These are phyloP conservation scores for Gossypium gossypioides DNA, from an alignment of 441 rosid species.

Conservation along the genomic window DNA sequence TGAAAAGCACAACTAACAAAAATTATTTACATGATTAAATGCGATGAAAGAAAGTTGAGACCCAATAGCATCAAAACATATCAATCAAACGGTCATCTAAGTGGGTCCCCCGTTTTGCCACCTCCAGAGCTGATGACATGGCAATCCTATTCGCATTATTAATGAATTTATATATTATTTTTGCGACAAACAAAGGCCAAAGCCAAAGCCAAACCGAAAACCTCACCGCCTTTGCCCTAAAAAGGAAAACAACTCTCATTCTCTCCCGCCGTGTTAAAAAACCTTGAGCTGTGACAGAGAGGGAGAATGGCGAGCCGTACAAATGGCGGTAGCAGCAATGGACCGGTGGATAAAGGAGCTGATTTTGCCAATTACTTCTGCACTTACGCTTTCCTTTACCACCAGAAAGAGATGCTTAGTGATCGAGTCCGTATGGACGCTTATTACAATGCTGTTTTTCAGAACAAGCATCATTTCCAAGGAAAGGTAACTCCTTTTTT, in stretches of 20 bases:
- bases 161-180: slow-evolving; percentile 37
- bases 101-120: neutral
- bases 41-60: neutral
- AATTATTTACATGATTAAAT: too few relatives aligned
- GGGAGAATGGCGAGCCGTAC: slow-evolving; percentile 41
- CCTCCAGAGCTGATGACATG: neutral
- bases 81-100: neutral
- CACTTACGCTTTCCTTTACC: slow-evolving; percentile 77
- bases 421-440: slow-evolving; percentile 99
- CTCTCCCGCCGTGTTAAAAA: neutral
- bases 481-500: slow-evolving; percentile 49
- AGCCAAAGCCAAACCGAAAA: neutral
- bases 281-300: neutral
- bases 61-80: too few relatives aligned
- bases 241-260: neutral
- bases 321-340: slow-evolving; percentile 31
- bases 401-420: slow-evolving; percentile 96
- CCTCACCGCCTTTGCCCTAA: slow-evolving; percentile 22
- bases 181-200: neutral
- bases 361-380: slow-evolving; percentile 89
- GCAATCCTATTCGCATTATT: neutral
- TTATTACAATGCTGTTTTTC: slow-evolving; percentile 59
- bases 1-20: too few relatives aligned
- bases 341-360: slow-evolving; percentile 68
- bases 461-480: slow-evolving; percentile 64